Evolutionary conservation across 2,329 filamentous ascomycete genomes (phyloP), one percentile per base, ranked within the genome.

Genomic region (Venturia effusa): DNA sequence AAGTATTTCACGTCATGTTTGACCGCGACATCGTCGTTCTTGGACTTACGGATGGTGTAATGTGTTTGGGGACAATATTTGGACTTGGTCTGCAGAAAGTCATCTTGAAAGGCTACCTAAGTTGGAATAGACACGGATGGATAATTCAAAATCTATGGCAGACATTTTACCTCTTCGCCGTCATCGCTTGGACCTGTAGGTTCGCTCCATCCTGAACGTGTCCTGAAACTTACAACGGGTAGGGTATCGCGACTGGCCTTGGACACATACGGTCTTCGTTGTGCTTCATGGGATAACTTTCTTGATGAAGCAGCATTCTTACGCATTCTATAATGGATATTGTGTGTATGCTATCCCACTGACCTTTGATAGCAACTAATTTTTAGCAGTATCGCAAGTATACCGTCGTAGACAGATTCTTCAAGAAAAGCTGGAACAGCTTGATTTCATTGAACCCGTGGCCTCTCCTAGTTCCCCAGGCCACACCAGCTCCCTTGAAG

Each of bases 231-330:
- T 8, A 51, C 45, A 10, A 15, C 10, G 27, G 15, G 45, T 51
- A 57, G 51, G 61, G 59, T 81, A 85, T 70, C 81, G 88, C 4
- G 84, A 90, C 61, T 93, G 89, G 89, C 87, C 88, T 1, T 92
- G 89, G 89, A 90, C 89, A 17, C 89, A 91, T 70, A 90, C 88
- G 1, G 86, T 91, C 22, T 91, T 89, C 72, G 88, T 90, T 61
- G 85, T 89, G 11, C 77, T 92, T 22, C 88, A 92, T 70, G 85
- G 85, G 17, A 76, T 92, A 64, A 84, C 88, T 3, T 88, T 92
- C 80, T 72, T 92, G 30, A 92, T 92, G 89, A 93, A 93, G 77
- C 88, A 91, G 74, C 89, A 92, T 71, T 88, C 86, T 22, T 92
- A 90, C 70, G 82, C 87, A 4, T 90, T 90, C 68, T 92, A 90